Evolutionary conservation across 2,329 filamentous ascomycete species (phyloP), one percentile per base, ranked within the genome.

Genomic region (Curvularia sp.): DNA sequence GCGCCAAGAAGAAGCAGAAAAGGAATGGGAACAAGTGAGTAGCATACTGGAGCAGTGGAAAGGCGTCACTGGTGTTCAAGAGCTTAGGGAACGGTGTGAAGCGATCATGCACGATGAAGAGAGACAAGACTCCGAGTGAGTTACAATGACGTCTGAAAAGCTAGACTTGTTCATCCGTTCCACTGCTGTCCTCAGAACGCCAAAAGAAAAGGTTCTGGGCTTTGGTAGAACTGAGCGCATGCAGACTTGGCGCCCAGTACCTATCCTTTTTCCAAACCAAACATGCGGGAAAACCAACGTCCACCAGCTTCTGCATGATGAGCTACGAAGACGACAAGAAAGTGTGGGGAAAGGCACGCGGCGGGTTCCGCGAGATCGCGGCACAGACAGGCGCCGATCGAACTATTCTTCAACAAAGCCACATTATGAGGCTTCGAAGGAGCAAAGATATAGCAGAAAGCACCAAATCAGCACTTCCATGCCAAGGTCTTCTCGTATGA

Each of bases 1-100:
- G 28, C 85, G 82, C 64, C 69, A 81, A 33, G 84, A 88, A 20
- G 86, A 88, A 58, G 89, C 90, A 1, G 82, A 81, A 65, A 69
- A 70, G 22, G 80, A 85, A 30, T 85, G 81, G 82, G 71, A 78
- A 15, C 68, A 74, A 30, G 75, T 82, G 4, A 67, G 68, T 33
- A 64, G 61, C 33, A 64, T 82, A 15, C 67, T 83, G 53, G 74
- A 79, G 3, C 76, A 75, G 53, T 84, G 81, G 81, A 66, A 76
- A 26, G 71, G 69, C n/a, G 79, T 81, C 1, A 55, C 75, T 24
- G 81, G 81, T 7, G 79, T 79, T 0, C 69, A 78, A 13, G 77
- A 78, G 30, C 66, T 83, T 15, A 70, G 74, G 35, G 60, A 67
- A 50, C 64, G 71, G 26, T 82, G 81, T 55, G 68, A 78, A 49